Evolutionary conservation across 2,329 filamentous ascomycete genomes (phyloP).

Genomic region (Massarina eburnea): DNA sequence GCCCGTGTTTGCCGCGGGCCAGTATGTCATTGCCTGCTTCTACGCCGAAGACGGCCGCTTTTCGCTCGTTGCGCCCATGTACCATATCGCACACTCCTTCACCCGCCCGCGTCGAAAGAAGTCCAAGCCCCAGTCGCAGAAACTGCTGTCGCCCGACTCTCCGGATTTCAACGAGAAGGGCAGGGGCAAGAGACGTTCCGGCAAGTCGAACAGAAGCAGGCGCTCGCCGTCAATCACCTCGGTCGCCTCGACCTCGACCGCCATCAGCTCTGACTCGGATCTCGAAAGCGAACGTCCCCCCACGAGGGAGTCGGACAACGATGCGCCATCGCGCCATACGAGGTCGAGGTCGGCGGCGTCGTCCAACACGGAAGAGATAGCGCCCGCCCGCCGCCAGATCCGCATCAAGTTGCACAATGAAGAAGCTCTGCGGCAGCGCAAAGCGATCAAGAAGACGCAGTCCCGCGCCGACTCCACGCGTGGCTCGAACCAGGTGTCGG

Average conservation of each 20-base stretch:
- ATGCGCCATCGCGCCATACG: constrained; percentile 56
- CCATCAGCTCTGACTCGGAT: constrained; percentile 67
- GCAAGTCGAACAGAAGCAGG: constrained; percentile 30
- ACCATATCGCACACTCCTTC: constrained; percentile 60
- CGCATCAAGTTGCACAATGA: constrained; percentile 88
- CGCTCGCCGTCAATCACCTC: constrained; percentile 48
- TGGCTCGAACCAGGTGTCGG: constrained; percentile 37
- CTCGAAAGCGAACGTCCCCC: constrained; percentile 53
- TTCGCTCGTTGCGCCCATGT: constrained; percentile 73
- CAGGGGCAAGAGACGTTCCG: constrained; percentile 34
- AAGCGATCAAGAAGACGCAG: constrained; percentile 65
- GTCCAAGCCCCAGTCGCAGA: constrained; percentile 21
- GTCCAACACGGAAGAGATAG: constrained; percentile 62
- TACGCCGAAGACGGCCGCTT: constrained; percentile 80
- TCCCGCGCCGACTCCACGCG: constrained; percentile 42
- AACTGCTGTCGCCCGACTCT: constrained; percentile 28
- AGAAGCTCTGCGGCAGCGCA: constrained; percentile 71
- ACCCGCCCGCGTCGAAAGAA: constrained; percentile 41
- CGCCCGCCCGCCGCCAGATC: constrained; percentile 75
- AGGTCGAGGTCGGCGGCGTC: constrained; percentile 62
- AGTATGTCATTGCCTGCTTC: constrained; percentile 81
- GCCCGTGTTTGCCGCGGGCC: constrained; percentile 75
- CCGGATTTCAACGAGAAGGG: constrained; percentile 30
- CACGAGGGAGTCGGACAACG: constrained; percentile 36
- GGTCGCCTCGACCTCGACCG: constrained; percentile 60